phyloP scores from a whole-genome alignment of 495 filamentous ascomycete species.

The Xylaria sp. region DNA sequence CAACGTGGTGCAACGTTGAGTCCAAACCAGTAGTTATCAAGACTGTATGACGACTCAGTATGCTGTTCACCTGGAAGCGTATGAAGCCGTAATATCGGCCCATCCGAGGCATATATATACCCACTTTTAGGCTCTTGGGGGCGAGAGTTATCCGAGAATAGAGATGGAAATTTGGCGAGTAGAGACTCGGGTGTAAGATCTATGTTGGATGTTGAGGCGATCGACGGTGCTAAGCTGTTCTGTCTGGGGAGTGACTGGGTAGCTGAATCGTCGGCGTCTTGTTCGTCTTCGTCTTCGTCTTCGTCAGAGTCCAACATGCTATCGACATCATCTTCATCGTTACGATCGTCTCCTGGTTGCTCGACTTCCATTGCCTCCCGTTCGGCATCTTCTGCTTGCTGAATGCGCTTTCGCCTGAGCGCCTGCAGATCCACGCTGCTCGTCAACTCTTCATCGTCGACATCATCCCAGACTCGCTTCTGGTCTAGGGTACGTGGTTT shows the following conservation, averaged over 20 bases:
- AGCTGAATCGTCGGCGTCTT: constrained; percentile 51
- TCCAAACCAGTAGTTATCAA: constrained; percentile 89
- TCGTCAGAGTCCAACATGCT: constrained; percentile 72
- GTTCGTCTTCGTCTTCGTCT: constrained; percentile 46
- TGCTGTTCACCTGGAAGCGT: not conserved
- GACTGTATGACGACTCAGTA: constrained; percentile 47
- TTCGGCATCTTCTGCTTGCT: constrained; percentile 62
- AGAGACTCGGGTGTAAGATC: constrained; percentile 74
- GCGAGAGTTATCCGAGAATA: constrained; percentile 69
- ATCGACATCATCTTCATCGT: constrained; percentile 67
- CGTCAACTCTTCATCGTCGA: constrained; percentile 78
- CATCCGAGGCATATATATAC: not conserved
- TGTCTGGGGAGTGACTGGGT: constrained; percentile 52
- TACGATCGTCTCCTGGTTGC: constrained; percentile 45
- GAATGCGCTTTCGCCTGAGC: constrained; percentile 69
- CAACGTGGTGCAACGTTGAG: constrained; percentile 84
- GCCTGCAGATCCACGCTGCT: constrained; percentile 79
- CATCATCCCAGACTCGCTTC: constrained; percentile 92
- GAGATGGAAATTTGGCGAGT: constrained; percentile 77
- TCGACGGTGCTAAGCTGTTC: constrained; percentile 57
- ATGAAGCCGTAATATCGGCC: not conserved
- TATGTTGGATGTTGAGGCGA: constrained; percentile 69
- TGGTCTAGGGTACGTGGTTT: constrained; percentile 83
- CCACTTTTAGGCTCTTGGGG: constrained; percentile 65
- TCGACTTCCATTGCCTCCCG: constrained; percentile 46